Conservation (phyloP, 192 early-diverging fungal genomes). For the Backusella tuberculispora region DNA sequence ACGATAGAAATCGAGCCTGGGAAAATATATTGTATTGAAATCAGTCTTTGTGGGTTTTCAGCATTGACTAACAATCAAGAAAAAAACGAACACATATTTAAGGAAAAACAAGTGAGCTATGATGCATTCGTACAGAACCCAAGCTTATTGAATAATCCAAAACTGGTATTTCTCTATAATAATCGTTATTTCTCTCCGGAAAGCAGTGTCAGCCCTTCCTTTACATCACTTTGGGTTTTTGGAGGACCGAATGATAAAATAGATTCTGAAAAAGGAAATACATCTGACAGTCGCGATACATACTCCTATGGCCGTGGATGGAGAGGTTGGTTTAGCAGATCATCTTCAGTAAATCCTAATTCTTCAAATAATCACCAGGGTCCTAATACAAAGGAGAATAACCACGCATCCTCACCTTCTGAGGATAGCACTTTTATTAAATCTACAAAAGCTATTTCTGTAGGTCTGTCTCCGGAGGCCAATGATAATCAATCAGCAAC, state of each 20-base stretch:
- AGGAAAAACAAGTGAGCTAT: conserved; percentile 53
- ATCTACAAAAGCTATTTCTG: conserved; percentile 39
- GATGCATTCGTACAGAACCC: conserved; percentile 60
- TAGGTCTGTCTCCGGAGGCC: conserved; percentile 25
- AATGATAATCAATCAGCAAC: not conserved
- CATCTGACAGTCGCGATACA: conserved; percentile 35
- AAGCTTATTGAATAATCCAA: conserved; percentile 54
- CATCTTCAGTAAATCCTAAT: conserved; percentile 31
- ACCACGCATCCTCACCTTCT: not conserved
- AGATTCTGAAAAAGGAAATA: not conserved
- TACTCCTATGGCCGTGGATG: conserved; percentile 44
- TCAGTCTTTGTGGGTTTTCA: conserved; percentile 59
- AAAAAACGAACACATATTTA: conserved; percentile 51
- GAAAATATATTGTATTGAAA: conserved; percentile 51
- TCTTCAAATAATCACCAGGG: conserved; percentile 8
- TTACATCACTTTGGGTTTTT: conserved; percentile 62
- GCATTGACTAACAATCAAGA: conserved; percentile 47
- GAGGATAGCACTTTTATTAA: conserved; percentile 38
- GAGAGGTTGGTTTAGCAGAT: conserved; percentile 46
- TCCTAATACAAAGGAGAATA: not conserved
- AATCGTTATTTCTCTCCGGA: conserved; percentile 65
- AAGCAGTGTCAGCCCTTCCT: conserved; percentile 59
- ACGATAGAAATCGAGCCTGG: conserved; percentile 26
- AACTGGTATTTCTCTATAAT: conserved; percentile 58
- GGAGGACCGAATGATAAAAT: conserved; percentile 27